Evolutionary conservation across 768 basidiomycete species (phyloP).

Genomic region (Roridomyces roridus): DNA sequence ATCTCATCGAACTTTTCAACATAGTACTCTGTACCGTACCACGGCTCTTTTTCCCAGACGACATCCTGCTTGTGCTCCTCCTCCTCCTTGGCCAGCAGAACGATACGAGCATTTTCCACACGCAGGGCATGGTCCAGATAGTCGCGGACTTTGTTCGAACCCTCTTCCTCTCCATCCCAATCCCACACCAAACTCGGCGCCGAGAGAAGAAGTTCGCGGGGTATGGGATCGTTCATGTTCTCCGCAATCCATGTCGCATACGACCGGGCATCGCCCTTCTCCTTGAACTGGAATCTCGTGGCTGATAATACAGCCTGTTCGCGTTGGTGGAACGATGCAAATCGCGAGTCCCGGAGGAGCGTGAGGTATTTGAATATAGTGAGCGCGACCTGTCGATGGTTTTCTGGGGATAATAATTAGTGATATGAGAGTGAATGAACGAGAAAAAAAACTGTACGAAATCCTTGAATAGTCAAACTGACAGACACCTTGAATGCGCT

Average conservation of each 20-base stretch:
- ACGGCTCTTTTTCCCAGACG: conserved; percentile 80
- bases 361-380: conserved; percentile 81
- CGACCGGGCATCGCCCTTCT: conserved; percentile 79
- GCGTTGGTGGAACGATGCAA: conserved; percentile 70
- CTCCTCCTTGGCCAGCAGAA: conserved; percentile 78
- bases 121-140: conserved; percentile 67
- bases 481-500: conserved; percentile 88
- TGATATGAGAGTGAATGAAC: neutral
- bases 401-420: conserved; percentile 51
- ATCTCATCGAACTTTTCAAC: conserved; percentile 52
- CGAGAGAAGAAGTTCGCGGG: conserved; percentile 75
- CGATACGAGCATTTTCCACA: conserved; percentile 66
- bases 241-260: conserved; percentile 82
- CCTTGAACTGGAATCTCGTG: conserved; percentile 85
- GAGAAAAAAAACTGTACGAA: conserved; percentile 43
- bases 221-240: conserved; percentile 80
- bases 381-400: conserved; percentile 76
- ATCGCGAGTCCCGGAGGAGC: conserved; percentile 64
- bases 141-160: conserved; percentile 59
- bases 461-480: conserved; percentile 83
- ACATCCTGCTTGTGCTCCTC: conserved; percentile 52
- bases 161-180: conserved; percentile 62
- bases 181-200: conserved; percentile 76
- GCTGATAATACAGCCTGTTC: conserved; percentile 78
- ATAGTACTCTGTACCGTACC: conserved; percentile 90